These are phyloP conservation scores for Magnaporthiopsis rhizophila DNA, from an alignment of 2,329 filamentous ascomycete genomes.

Conservation along the genomic window DNA sequence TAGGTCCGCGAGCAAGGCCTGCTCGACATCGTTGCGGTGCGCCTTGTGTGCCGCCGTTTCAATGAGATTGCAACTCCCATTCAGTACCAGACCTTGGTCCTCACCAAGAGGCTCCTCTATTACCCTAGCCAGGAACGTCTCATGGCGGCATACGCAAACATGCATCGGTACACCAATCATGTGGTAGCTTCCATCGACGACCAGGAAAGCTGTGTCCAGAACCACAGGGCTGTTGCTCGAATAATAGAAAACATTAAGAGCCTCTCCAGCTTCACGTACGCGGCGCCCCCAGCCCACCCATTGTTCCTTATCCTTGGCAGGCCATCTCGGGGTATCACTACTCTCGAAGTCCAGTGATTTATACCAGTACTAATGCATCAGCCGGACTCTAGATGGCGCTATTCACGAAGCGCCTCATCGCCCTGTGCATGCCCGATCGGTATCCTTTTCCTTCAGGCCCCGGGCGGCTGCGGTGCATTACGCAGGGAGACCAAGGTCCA, in stretches of 20 bases:
- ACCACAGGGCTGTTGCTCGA: neutral
- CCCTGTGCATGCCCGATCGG: conserved; percentile 1
- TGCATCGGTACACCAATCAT: conserved; percentile 6
- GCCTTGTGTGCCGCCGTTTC: conserved; percentile 6
- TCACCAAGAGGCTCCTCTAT: conserved; percentile 1
- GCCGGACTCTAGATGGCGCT: neutral
- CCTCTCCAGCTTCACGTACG: conserved; percentile 5
- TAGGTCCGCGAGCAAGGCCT: conserved; percentile 4
- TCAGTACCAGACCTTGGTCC: conserved; percentile 3
- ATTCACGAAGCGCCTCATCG: neutral
- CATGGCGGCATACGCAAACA: neutral
- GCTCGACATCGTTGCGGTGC: neutral
- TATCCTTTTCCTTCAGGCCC: neutral
- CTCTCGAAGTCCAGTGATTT: too few relatives aligned
- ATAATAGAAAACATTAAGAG: conserved; percentile 1
- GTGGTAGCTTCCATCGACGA: conserved; percentile 1
- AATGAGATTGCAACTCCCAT: conserved; percentile 6
- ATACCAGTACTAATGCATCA: too few relatives aligned
- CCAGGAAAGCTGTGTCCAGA: neutral
- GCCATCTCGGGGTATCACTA: too few relatives aligned
- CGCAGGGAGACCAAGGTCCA: conserved; percentile 8
- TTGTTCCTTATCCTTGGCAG: too few relatives aligned
- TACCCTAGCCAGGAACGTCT: neutral
- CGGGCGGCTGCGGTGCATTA: neutral
- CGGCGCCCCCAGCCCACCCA: neutral